Evolutionary conservation across 2,329 filamentous ascomycete genomes (phyloP).

Genomic region (Seiridium unicorne): DNA sequence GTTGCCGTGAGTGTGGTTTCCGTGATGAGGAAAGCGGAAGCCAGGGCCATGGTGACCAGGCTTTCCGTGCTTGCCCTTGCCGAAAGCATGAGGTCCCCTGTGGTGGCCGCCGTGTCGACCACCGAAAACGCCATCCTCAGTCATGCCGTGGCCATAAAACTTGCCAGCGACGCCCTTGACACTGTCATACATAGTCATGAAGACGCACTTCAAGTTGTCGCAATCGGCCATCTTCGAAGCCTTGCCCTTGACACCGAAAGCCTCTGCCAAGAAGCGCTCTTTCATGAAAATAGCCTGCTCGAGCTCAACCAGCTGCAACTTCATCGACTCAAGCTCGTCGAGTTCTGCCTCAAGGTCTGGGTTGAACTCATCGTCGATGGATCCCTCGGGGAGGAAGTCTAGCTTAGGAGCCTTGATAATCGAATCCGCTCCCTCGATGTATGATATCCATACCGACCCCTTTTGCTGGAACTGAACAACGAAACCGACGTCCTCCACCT

Average conservation of each 20-base stretch:
- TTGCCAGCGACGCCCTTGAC: constrained; percentile 33
- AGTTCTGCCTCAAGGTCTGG: constrained; percentile 37
- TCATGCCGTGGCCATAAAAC: constrained; percentile 23
- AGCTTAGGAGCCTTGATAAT: constrained; percentile 20
- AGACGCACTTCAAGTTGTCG: constrained; percentile 40
- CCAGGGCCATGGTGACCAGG: constrained; percentile 14
- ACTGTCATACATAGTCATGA: constrained; percentile 35
- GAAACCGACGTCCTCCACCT: constrained; percentile 37
- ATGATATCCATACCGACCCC: constrained; percentile 37
- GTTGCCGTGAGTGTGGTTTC: constrained; percentile 24
- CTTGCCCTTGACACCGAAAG: constrained; percentile 25
- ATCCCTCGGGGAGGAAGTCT: constrained; percentile 14
- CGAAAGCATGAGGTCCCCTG: constrained; percentile 1
- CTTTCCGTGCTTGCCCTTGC: constrained; percentile 5
- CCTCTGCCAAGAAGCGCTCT: constrained; percentile 35
- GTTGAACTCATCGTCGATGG: constrained; percentile 16
- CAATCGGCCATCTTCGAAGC: constrained; percentile 31
- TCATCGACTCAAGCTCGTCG: constrained; percentile 42
- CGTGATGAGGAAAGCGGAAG: constrained; percentile 14
- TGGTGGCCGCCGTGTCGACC: constrained; percentile 6
- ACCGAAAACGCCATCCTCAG: constrained; percentile 15
- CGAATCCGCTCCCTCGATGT: constrained; percentile 39
- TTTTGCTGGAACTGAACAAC: constrained; percentile 46
- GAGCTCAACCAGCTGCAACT: constrained; percentile 38
- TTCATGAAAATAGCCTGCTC: constrained; percentile 40